Percentiles rank a stretch among this genome's conserved stretches.
These are phyloP conservation scores for Immersiporthe knoxdaviesiana DNA, from an alignment of 2,329 filamentous ascomycete species.

Conservation along the genomic window DNA sequence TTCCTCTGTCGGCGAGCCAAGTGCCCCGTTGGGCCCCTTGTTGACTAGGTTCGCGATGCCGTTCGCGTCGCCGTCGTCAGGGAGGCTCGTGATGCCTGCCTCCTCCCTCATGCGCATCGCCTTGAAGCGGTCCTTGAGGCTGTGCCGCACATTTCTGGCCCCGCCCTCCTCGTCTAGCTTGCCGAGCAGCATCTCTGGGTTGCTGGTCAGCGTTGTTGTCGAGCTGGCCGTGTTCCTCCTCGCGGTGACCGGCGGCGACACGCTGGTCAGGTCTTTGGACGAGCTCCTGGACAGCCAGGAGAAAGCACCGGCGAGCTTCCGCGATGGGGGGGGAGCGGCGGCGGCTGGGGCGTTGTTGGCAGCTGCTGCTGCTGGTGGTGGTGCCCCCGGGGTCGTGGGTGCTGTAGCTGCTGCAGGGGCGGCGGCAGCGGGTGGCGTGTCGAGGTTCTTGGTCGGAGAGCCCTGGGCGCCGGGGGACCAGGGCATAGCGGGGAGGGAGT, in stretches of 20 bases:
- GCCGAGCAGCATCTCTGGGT: conserved; percentile 72
- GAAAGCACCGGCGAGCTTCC: conserved; percentile 88
- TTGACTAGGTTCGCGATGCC: conserved; percentile 34
- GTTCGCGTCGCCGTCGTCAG: conserved; percentile 54
- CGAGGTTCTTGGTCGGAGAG: conserved; percentile 46
- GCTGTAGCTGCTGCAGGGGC: conserved; percentile 38
- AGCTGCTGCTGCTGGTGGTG: conserved; percentile 13
- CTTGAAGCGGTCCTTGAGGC: conserved; percentile 79
- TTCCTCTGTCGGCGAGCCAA: conserved; percentile 30
- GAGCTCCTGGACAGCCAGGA: conserved; percentile 78
- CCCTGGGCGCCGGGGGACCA: conserved; percentile 66
- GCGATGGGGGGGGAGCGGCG: conserved; percentile 46
- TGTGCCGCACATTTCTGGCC: conserved; percentile 56
- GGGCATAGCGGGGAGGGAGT: conserved; percentile 71
- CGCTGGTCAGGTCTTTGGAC: conserved; percentile 58
- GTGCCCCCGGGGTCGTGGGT: conserved; percentile 38
- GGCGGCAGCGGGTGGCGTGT: conserved; percentile 36
- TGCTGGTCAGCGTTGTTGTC: conserved; percentile 76
- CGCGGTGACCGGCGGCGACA: conserved; percentile 54
- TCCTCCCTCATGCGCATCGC: conserved; percentile 76
- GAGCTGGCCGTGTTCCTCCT: conserved; percentile 80
- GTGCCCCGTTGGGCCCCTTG: conserved; percentile 28
- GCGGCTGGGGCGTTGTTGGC: conserved; percentile 40
- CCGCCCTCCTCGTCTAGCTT: conserved; percentile 71
- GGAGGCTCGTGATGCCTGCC: conserved; percentile 55